Evolutionary conservation across 768 basidiomycete genomes (phyloP).

Genomic region (Rhizopogon roseolus): DNA sequence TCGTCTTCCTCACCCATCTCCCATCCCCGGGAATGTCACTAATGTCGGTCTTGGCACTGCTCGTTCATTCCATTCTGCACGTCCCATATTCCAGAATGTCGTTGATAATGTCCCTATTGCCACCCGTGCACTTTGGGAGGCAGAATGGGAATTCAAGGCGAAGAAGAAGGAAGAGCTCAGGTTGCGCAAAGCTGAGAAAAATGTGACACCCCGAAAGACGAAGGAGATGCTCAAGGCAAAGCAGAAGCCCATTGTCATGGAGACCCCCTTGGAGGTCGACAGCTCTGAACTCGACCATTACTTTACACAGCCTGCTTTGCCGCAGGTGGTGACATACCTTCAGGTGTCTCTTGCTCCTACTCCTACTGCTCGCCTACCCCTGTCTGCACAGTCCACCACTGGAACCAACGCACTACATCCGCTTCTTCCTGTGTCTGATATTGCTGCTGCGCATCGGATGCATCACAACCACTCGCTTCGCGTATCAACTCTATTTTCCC

Average conservation of each 20-base stretch:
- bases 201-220: conserved; percentile 13
- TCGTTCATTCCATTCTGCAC: conserved; percentile 67
- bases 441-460: conserved; percentile 47
- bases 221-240: conserved; percentile 26
- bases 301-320: conserved; percentile 39
- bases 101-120: conserved; percentile 78
- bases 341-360: conserved; percentile 77
- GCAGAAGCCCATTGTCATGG: conserved; percentile 3
- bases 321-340: conserved; percentile 55
- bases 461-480: conserved; percentile 56
- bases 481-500: conserved; percentile 63
- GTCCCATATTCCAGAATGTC: conserved; percentile 76
- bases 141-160: conserved; percentile 59
- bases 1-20: conserved; percentile 54
- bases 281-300: conserved; percentile 54
- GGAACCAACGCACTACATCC: conserved; percentile 16
- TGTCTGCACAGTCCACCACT: conserved; percentile 29
- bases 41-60: conserved; percentile 76
- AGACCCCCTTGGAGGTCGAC: conserved; percentile 7
- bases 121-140: conserved; percentile 68
- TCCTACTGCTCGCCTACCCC: conserved; percentile 60
- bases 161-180: conserved; percentile 36
- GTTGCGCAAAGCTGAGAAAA: conserved; percentile 18
- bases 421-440: conserved; percentile 49
- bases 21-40: conserved; percentile 43